phyloP scores from a whole-genome alignment of 2,329 filamentous ascomycete genomes.

The Fusarium paranaense region DNA sequence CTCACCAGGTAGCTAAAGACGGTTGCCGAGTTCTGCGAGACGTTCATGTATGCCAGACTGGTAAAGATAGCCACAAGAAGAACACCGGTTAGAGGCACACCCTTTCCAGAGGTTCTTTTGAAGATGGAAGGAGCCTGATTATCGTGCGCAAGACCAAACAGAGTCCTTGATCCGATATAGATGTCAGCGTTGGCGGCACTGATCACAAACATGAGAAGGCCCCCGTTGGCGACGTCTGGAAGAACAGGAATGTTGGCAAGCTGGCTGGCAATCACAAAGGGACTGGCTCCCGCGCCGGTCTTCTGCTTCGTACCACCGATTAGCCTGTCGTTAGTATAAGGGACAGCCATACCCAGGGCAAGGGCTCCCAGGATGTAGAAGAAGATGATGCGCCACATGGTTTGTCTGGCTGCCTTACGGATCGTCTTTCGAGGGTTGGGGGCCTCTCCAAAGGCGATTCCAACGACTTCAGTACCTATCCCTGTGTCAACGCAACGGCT shows the following conservation, averaged over 20 bases:
- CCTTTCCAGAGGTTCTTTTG: background rate
- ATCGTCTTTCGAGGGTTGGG: background rate
- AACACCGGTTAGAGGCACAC: background rate
- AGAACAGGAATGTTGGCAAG: background rate
- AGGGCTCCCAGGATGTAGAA: background rate
- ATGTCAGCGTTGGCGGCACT: background rate
- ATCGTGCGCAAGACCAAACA: background rate
- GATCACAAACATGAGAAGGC: background rate
- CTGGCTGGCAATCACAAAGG: background rate
- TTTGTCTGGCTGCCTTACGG: background rate
- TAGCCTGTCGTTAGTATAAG: background rate
- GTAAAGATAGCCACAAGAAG: background rate
- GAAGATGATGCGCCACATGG: background rate
- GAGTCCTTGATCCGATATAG: background rate
- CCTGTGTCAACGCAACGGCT: background rate
- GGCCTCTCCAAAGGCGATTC: background rate
- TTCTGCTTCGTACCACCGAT: background rate
- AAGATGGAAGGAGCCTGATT: background rate
- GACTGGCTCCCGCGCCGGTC: background rate
- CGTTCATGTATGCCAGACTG: background rate
- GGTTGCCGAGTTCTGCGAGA: background rate
- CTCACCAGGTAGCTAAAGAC: constrained; percentile 19
- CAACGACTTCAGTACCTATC: background rate
- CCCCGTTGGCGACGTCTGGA: background rate
- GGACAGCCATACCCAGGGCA: background rate